Conservation (phyloP, 2,329 filamentous ascomycete species). For the Annulohypoxylon truncatum region DNA sequence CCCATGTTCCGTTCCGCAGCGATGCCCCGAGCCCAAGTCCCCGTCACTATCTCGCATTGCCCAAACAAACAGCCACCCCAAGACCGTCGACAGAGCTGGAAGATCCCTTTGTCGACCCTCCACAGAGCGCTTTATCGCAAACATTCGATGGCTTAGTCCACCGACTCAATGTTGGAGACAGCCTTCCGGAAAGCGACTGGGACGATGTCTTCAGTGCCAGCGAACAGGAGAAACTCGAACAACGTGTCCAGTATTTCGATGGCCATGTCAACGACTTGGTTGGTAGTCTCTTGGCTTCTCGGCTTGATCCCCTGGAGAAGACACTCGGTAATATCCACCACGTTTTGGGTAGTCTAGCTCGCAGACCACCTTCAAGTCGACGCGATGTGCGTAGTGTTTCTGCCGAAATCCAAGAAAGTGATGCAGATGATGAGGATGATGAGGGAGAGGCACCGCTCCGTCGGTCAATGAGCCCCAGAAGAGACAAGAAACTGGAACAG, state of each 20-base stretch:
- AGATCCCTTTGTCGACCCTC: slow-evolving; percentile 70
- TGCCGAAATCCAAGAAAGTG: slow-evolving; percentile 79
- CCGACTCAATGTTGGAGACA: slow-evolving; percentile 71
- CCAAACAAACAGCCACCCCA: slow-evolving; percentile 60
- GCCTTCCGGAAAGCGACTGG: slow-evolving; percentile 87
- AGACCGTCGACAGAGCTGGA: slow-evolving; percentile 67
- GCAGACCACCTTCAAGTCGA: slow-evolving; percentile 65
- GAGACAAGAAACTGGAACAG: slow-evolving; percentile 84
- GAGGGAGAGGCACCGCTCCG: slow-evolving; percentile 63
- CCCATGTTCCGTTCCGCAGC: slow-evolving; percentile 66
- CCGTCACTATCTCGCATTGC: slow-evolving; percentile 61
- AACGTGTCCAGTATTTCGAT: slow-evolving; percentile 89
- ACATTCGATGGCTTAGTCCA: slow-evolving; percentile 69
- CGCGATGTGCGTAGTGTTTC: slow-evolving; percentile 74
- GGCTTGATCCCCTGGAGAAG: slow-evolving; percentile 83
- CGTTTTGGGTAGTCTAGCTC: slow-evolving; percentile 69
- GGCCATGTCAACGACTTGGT: slow-evolving; percentile 89
- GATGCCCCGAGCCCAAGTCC: slow-evolving; percentile 81
- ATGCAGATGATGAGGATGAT: slow-evolving; percentile 95
- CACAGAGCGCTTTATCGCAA: slow-evolving; percentile 56
- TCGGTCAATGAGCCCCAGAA: slow-evolving; percentile 80
- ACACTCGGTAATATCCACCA: slow-evolving; percentile 81
- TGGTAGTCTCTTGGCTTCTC: slow-evolving; percentile 78
- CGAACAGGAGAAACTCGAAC: slow-evolving; percentile 84
- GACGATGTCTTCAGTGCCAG: slow-evolving; percentile 85